These are phyloP conservation scores for Hypoxylon sp. DNA, from an alignment of 2,329 filamentous ascomycete species.

Conservation along the genomic window DNA sequence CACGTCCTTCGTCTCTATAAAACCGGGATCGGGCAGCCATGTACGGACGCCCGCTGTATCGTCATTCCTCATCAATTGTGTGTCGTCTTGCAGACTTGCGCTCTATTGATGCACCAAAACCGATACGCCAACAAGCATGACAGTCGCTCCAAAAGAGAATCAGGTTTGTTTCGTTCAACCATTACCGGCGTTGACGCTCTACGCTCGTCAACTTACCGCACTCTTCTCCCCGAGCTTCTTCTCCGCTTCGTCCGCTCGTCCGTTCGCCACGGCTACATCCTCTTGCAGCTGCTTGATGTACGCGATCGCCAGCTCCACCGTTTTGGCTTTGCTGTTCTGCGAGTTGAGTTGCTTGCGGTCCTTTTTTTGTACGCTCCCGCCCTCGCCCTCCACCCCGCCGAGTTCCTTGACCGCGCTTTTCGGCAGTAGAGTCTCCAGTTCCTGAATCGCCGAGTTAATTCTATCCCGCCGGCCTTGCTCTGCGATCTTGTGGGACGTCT, in stretches of 20 bases:
- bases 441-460: conserved; percentile 91
- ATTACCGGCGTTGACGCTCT: not conserved
- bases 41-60: conserved; percentile 22
- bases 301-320: conserved; percentile 95
- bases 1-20: conserved; percentile 19
- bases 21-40: conserved; percentile 12
- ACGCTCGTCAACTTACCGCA: conserved; percentile 20
- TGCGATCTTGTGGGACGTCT: conserved; percentile 96
- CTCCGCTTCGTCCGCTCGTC: conserved; percentile 70
- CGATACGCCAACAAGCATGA: conserved; percentile 6
- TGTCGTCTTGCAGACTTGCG: conserved; percentile 5
- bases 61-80: conserved; percentile 12
- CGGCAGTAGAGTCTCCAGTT: conserved; percentile 89
- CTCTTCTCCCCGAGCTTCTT: conserved; percentile 60
- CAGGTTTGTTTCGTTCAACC: conserved; percentile 17
- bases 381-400: conserved; percentile 56
- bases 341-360: conserved; percentile 55
- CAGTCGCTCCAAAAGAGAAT: conserved; percentile 11
- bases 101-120: conserved; percentile 15
- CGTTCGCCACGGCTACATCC: conserved; percentile 72
- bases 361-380: conserved; percentile 52
- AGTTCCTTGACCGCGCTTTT: conserved; percentile 55
- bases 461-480: conserved; percentile 95
- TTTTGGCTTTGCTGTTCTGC: conserved; percentile 91
- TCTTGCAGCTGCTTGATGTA: conserved; percentile 88